Conservation (phyloP, 306 rosid genomes). For the Quercus berberidifolia region DNA sequence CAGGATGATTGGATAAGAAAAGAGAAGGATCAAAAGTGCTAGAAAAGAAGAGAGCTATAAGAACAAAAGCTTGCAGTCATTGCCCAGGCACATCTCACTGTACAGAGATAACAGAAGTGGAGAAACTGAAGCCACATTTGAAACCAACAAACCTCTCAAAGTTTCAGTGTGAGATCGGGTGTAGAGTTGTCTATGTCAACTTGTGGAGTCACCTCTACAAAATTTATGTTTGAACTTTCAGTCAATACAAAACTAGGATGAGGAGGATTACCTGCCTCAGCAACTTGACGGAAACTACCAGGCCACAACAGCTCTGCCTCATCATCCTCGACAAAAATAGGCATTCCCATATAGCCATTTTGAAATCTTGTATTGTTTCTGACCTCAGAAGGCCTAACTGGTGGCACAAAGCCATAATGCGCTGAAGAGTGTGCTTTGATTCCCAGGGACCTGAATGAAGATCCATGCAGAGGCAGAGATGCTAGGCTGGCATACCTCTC, state of each 20-base stretch:
- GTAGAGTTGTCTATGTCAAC: constrained; percentile 41
- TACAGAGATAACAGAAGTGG: constrained; percentile 42
- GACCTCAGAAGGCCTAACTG: constrained; percentile 48
- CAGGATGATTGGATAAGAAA: constrained; percentile 19
- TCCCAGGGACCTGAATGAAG: constrained; percentile 68
- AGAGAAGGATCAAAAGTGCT: constrained; percentile 11
- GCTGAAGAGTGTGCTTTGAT: constrained; percentile 82
- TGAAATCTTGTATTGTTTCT: constrained; percentile 51
- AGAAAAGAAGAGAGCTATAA: constrained; percentile 20
- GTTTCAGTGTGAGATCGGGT: constrained; percentile 86
- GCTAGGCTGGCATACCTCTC: constrained; percentile 66
- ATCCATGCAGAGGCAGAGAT: constrained; percentile 75
- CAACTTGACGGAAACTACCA: constrained; percentile 69
- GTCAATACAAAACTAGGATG: constrained; percentile 45
- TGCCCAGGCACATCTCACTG: constrained; percentile 44
- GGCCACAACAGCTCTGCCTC: constrained; percentile 79
- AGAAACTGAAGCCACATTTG: constrained; percentile 24
- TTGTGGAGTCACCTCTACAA: constrained; percentile 44
- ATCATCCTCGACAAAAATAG: constrained; percentile 70
- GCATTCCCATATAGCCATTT: constrained; percentile 51
- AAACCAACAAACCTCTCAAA: constrained; percentile 38
- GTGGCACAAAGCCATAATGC: constrained; percentile 51
- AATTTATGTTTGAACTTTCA: constrained; percentile 50
- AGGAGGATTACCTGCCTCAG: constrained; percentile 31
- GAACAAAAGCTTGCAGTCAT: constrained; percentile 27